Conservation (phyloP, 2,329 filamentous ascomycete species). For the Clarireedia paspali region DNA sequence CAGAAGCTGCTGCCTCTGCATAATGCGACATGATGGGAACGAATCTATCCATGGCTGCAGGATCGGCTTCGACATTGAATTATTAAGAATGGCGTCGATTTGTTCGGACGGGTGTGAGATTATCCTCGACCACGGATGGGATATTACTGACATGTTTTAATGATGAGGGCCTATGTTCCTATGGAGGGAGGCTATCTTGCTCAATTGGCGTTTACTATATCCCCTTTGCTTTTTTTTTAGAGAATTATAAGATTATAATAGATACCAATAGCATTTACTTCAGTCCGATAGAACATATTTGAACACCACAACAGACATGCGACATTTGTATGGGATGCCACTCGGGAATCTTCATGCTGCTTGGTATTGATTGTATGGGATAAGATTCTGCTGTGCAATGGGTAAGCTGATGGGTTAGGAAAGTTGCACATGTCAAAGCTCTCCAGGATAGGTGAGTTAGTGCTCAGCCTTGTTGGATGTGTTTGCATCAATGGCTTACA, state of each 20-base stretch:
- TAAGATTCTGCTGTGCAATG: no score
- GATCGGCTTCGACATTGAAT: neutral
- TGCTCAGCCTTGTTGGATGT: neutral
- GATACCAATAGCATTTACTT: neutral
- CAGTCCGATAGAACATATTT: neutral
- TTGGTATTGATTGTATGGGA: no score
- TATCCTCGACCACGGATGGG: neutral
- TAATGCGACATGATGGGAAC: neutral
- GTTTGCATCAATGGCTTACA: no score
- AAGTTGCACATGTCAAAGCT: no score
- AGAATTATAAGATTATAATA: neutral
- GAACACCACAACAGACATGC: no score
- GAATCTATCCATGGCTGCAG: neutral
- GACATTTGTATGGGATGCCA: no score
- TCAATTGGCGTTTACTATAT: slow-evolving; percentile 1
- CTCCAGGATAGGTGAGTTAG: neutral
- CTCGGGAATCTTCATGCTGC: no score
- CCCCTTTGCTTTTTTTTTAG: slow-evolving; percentile 3
- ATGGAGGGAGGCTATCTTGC: neutral
- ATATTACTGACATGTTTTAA: neutral
- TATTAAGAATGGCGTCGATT: neutral
- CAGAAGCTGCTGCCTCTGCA: neutral
- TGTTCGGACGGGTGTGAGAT: no score
- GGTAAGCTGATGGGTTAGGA: no score
- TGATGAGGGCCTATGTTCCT: neutral